Percentiles rank a stretch among this genome's conserved stretches.
phyloP scores from a whole-genome alignment of 129 eudicot genomes.

The Apium graveolens region DNA sequence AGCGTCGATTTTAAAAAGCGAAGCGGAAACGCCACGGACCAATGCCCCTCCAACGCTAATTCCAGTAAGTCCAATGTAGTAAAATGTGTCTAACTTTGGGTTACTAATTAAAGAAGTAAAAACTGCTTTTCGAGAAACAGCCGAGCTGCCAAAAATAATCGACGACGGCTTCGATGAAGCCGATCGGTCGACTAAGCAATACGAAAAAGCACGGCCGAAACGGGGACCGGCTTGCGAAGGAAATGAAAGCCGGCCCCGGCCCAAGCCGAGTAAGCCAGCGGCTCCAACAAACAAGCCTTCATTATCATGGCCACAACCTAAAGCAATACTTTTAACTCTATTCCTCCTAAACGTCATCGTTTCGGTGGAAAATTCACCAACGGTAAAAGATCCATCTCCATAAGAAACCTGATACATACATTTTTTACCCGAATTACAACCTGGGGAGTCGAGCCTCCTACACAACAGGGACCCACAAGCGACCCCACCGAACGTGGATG shows the following conservation, averaged over 20 bases:
- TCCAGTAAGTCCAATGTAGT: constrained; percentile 68
- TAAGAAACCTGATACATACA: constrained; percentile 79
- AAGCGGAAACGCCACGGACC: constrained; percentile 46
- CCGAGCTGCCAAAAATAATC: constrained; percentile 54
- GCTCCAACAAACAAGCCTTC: constrained; percentile 81
- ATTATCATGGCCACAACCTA: constrained; percentile 93
- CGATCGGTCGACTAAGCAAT: constrained; percentile 75
- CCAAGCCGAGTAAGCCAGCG: constrained; percentile 79
- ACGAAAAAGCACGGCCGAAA: constrained; percentile 66
- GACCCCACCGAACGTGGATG: constrained; percentile 38
- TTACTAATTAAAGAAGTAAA: constrained; percentile 67
- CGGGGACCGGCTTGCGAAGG: constrained; percentile 71
- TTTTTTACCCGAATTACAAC: constrained; percentile 45
- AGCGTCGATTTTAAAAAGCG: constrained; percentile 47
- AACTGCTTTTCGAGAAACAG: constrained; percentile 49
- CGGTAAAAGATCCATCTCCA: constrained; percentile 92
- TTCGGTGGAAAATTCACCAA: constrained; percentile 84
- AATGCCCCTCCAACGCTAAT: constrained; percentile 68
- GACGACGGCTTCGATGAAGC: constrained; percentile 67
- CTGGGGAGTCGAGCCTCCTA: constrained; percentile 61
- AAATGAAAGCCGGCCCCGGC: constrained; percentile 73
- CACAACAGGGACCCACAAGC: constrained; percentile 61
- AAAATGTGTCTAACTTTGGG: constrained; percentile 82
- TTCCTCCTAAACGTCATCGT: constrained; percentile 59
- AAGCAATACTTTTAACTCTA: constrained; percentile 43